Conservation (phyloP, 2,329 filamentous ascomycete genomes). For the Arthroderma uncinatum region DNA sequence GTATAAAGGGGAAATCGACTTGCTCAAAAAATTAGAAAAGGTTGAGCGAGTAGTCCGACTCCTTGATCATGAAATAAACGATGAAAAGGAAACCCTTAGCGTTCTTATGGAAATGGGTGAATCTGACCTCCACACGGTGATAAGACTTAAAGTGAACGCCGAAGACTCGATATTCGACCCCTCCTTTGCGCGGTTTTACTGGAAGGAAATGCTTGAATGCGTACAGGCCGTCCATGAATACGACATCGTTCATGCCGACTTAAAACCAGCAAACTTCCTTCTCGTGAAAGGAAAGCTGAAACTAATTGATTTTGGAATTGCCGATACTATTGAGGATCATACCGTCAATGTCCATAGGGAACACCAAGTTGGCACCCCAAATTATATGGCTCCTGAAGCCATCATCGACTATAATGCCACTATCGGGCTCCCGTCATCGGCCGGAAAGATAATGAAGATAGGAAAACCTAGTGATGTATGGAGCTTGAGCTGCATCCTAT, state of each 20-base stretch:
- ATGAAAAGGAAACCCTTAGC: slow-evolving; percentile 77
- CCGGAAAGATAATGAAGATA: slow-evolving; percentile 75
- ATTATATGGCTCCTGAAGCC: slow-evolving; percentile 96
- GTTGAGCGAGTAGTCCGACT: slow-evolving; percentile 85
- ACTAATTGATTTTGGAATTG: slow-evolving; percentile 96
- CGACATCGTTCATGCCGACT: slow-evolving; percentile 91
- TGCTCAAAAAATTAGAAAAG: slow-evolving; percentile 67
- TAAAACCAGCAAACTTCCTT: slow-evolving; percentile 96
- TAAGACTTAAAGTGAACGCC: slow-evolving; percentile 59
- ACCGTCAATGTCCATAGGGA: slow-evolving; percentile 97
- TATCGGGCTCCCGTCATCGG: slow-evolving; percentile 37
- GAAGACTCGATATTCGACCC: slow-evolving; percentile 71
- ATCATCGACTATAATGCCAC: slow-evolving; percentile 73
- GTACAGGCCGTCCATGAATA: slow-evolving; percentile 76
- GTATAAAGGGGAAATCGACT: slow-evolving; percentile 90
- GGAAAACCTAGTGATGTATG: slow-evolving; percentile 94
- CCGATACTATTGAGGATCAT: slow-evolving; percentile 92
- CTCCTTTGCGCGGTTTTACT: slow-evolving; percentile 91
- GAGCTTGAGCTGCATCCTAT: slow-evolving; percentile 91
- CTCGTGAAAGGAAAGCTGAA: slow-evolving; percentile 83
- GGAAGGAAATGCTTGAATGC: slow-evolving; percentile 99
- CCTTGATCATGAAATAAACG: slow-evolving; percentile 87
- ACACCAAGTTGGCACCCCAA: slow-evolving; percentile 87
- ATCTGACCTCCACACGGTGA: slow-evolving; percentile 76
- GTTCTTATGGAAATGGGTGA: slow-evolving; percentile 97